phyloP scores from a whole-genome alignment of 148 eudicot genomes.

The Heliamphora exappendiculata region DNA sequence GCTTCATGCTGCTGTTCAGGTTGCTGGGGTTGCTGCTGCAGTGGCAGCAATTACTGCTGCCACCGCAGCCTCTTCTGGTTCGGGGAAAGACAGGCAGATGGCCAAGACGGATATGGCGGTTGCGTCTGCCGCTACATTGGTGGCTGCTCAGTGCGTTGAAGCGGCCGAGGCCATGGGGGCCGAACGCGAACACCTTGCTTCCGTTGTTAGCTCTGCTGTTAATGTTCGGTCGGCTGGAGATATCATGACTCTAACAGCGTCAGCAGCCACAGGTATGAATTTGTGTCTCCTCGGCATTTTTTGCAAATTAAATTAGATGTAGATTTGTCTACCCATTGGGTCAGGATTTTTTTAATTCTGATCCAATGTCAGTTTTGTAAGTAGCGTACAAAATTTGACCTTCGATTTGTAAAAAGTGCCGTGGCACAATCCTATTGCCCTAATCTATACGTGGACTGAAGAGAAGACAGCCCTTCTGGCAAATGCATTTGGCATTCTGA shows the following conservation, averaged over 20 bases:
- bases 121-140: slow-evolving; percentile 90
- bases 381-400: no score
- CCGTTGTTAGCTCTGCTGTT: slow-evolving; percentile 87
- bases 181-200: slow-evolving; percentile 71
- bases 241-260: slow-evolving; percentile 88
- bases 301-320: no score
- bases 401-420: no score
- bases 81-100: slow-evolving; percentile 58
- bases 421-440: no score
- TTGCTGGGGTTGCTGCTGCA: slow-evolving; percentile 96
- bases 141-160: slow-evolving; percentile 94
- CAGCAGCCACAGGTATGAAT: slow-evolving; percentile 90
- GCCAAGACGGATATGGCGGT: slow-evolving; percentile 84
- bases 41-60: slow-evolving; percentile 94
- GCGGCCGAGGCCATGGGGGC: slow-evolving; percentile 96
- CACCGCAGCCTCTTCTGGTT: slow-evolving; percentile 62
- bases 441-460: no score
- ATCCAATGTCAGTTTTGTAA: no score
- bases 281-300: no score
- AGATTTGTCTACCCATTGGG: no score
- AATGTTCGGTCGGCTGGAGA: slow-evolving; percentile 85
- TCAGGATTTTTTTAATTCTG: no score
- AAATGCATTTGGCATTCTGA: no score
- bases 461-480: no score
- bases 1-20: slow-evolving; percentile 84